These are phyloP conservation scores for Hypoxylon fragiforme DNA, from an alignment of 495 filamentous ascomycete genomes.

Conservation along the genomic window DNA sequence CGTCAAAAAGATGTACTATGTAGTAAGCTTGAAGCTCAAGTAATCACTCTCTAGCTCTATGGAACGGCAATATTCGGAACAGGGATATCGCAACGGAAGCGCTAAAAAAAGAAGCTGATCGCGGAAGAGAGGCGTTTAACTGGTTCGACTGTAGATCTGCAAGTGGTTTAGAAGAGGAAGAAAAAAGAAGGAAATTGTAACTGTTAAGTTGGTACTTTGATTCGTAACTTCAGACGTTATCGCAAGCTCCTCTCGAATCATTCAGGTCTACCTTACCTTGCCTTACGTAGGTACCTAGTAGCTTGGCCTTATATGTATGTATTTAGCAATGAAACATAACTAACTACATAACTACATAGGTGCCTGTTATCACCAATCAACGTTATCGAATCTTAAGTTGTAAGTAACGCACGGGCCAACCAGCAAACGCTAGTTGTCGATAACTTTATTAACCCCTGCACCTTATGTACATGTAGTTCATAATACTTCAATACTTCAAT, in stretches of 20 bases:
- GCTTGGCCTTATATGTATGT: too few relatives aligned
- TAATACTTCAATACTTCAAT: too few relatives aligned
- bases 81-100: conserved; percentile 1
- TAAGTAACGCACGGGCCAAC: conserved; percentile 21
- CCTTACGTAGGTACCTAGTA: conserved; percentile 12
- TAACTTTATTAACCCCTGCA: neutral
- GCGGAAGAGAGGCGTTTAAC: conserved; percentile 4
- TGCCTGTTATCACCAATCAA: conserved; percentile 20
- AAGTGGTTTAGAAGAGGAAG: neutral
- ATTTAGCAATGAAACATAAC: neutral
- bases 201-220: neutral
- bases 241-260: conserved; percentile 19
- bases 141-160: too few relatives aligned
- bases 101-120: neutral
- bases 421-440: neutral
- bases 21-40: conserved; percentile 25
- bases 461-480: neutral
- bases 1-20: neutral
- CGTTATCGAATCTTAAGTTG: conserved; percentile 3
- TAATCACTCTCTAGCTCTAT: conserved; percentile 8
- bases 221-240: conserved; percentile 12
- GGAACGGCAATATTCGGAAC: neutral
- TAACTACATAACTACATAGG: neutral
- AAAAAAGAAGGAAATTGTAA: conserved; percentile 1
- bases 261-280: conserved; percentile 14